Evolutionary conservation across 2,329 filamentous ascomycete species (phyloP).

Genomic region (Colletotrichum melonis): DNA sequence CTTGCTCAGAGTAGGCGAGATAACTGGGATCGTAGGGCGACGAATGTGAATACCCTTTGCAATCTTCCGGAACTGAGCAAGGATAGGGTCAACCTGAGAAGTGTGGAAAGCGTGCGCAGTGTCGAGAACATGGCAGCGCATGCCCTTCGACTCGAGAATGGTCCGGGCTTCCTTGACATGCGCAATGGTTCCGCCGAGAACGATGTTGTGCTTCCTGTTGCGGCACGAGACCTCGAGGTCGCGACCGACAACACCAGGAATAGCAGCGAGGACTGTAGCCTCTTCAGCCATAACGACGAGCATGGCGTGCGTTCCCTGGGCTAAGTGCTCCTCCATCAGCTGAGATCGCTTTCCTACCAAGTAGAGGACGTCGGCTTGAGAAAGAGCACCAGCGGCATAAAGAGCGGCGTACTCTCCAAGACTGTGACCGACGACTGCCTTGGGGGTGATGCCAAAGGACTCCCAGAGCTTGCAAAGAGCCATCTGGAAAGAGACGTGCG

Average conservation of each 20-base stretch:
- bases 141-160: conserved; percentile 43
- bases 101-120: conserved; percentile 67
- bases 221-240: conserved; percentile 73
- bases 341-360: conserved; percentile 76
- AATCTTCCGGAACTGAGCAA: conserved; percentile 66
- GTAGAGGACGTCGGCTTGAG: conserved; percentile 76
- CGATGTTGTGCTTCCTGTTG: conserved; percentile 80
- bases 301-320: conserved; percentile 72
- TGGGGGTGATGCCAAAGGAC: conserved; percentile 65
- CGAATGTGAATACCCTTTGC: conserved; percentile 50
- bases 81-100: conserved; percentile 63
- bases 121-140: conserved; percentile 57
- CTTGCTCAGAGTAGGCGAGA: conserved; percentile 73
- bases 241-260: conserved; percentile 50
- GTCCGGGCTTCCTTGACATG: conserved; percentile 57
- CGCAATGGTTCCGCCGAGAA: conserved; percentile 63
- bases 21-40: conserved; percentile 65
- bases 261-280: conserved; percentile 64
- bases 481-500: conserved; percentile 65
- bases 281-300: conserved; percentile 58
- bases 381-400: conserved; percentile 76
- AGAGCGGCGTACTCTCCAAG: conserved; percentile 81
- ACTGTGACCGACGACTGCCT: conserved; percentile 70
- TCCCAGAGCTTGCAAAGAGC: conserved; percentile 66
- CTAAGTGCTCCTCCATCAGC: conserved; percentile 73